Base-by-base conservation (phyloP, 805 yeast species). In the Saccharomycopsis sp. region DNA sequence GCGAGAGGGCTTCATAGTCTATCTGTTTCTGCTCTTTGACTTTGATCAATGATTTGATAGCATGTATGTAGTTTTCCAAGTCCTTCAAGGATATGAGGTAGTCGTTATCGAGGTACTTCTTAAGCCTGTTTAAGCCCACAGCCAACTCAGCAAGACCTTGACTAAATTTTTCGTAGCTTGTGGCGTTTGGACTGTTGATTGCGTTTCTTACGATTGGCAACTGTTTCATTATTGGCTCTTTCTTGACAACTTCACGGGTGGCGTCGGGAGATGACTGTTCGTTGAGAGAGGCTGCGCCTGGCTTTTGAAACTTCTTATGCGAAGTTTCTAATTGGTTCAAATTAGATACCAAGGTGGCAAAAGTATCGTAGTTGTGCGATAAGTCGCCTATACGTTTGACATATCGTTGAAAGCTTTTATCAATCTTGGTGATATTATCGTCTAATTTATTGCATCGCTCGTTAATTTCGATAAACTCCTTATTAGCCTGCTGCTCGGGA, bases 21-120 rank as follows among this genome's bases (percentile, higher is more conserved):
- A 92, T 80, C 65, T 89, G 91, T 69, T 91, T 91, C 67, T 90
- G 91, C 66, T 92, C 98, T 63, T 92, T 90, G 57, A 88, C 77
- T 67, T 87, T 91, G 56, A 94, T 80, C 59, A 92, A 73, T 61
- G 79, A 81, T 65, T 83, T 83, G 63, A 87, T 73, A 21, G 87
- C 81, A 53, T 73, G 75, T 51, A 86, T 80, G 64, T 87, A 94
- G 71, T 89, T 91, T 62, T 92, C 90, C 71, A 94, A 78, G 70
- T 94, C 98, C 63, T 88, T 86, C 63, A 94, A 72, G 12, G 95
- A 83, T 1, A 89, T 87, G 53, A 90, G 77, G 66, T 89, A 94
- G 46, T 90, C 85, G 64, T 84, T 87, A 65, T 92, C 97, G 57
- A 90, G 75, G 59, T 73, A 73, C 47, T 73, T 76, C 58, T 77